phyloP scores from a whole-genome alignment of 108 stramenopile species.

The Fistulifera pelliculosa region DNA sequence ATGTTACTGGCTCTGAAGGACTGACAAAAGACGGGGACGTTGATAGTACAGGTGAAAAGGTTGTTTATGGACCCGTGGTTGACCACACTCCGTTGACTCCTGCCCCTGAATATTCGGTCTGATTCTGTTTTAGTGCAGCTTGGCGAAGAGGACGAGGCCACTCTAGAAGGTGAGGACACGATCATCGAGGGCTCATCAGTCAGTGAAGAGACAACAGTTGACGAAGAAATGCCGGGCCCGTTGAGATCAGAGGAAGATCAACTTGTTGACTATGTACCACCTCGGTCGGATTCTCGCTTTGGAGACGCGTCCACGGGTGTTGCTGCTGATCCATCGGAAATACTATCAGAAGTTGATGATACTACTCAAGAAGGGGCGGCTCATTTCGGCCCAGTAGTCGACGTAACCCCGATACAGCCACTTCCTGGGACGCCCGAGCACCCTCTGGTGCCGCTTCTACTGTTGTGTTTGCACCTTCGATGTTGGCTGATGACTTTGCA shows the following conservation, averaged over 20 bases:
- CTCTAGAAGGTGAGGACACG: conserved; percentile 25
- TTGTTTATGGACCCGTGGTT: conserved; percentile 27
- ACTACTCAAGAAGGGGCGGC: conserved; percentile 23
- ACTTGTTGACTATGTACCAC: conserved; percentile 41
- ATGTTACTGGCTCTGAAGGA: conserved; percentile 8
- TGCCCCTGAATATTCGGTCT: conserved; percentile 7
- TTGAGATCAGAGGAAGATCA: conserved; percentile 21
- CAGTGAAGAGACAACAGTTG: conserved; percentile 22
- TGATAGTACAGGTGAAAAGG: conserved; percentile 3
- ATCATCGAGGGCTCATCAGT: conserved; percentile 7
- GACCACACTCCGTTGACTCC: conserved; percentile 30
- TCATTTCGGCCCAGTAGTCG: conserved; percentile 42
- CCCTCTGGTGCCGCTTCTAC: conserved; percentile 31
- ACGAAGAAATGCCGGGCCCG: conserved; percentile 22
- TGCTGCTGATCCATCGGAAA: conserved; percentile 37
- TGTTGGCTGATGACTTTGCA: conserved; percentile 26
- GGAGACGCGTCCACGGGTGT: conserved; percentile 13
- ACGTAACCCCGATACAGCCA: conserved; percentile 11
- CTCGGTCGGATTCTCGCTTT: conserved; percentile 17
- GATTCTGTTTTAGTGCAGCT: conserved; percentile 18
- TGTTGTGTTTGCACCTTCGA: conserved; percentile 25
- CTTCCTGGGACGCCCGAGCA: conserved; percentile 1
- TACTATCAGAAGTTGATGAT: conserved; percentile 34
- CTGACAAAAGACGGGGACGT: conserved; percentile 11
- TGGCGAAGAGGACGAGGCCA: conserved; percentile 13